A percentile compares a stretch with the other conserved stretches of the same genome.
Conservation (phyloP, 2,329 filamentous ascomycete species). For the Trichoderma gracile region DNA sequence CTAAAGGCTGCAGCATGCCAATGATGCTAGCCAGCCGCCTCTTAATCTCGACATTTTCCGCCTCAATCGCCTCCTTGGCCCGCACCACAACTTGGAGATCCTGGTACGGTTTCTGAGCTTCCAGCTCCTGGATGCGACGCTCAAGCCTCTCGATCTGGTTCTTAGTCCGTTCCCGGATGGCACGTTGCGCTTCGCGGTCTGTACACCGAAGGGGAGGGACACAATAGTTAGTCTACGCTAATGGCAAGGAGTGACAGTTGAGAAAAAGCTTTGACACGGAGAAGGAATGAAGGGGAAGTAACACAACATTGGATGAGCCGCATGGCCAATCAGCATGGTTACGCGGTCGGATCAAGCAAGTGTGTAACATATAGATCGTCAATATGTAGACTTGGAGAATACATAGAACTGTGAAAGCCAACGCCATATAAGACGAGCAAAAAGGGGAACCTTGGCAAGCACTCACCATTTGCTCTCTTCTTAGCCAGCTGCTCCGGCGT, state of each 20-base stretch:
- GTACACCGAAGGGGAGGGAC: conserved; percentile 33
- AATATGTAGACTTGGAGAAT: not conserved
- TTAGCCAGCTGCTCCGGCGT: conserved; percentile 75
- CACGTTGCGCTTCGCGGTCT: conserved; percentile 83
- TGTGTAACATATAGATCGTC: not conserved
- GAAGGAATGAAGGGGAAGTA: not conserved
- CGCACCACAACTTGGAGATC: conserved; percentile 75
- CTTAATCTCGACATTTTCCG: conserved; percentile 78
- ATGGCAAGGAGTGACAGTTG: not conserved
- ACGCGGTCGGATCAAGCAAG: not conserved
- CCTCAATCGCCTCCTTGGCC: conserved; percentile 74
- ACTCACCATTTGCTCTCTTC: conserved; percentile 59
- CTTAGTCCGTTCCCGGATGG: conserved; percentile 80
- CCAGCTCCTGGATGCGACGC: conserved; percentile 70
- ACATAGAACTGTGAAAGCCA: not conserved
- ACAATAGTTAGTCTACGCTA: not conserved
- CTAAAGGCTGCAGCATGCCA: conserved; percentile 61
- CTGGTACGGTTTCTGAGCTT: conserved; percentile 77
- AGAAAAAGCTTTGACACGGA: not conserved
- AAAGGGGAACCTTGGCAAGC: conserved; percentile 22
- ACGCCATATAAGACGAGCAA: not conserved
- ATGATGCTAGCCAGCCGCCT: conserved; percentile 66
- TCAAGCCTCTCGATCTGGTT: conserved; percentile 76
- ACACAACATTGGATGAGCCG: not conserved
- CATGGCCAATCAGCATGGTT: not conserved